A percentile compares a stretch with the other conserved stretches of the same genome.
Evolutionary conservation across 2,329 filamentous ascomycete genomes (phyloP).

Genomic region (Arthrobotrys megalospora): DNA sequence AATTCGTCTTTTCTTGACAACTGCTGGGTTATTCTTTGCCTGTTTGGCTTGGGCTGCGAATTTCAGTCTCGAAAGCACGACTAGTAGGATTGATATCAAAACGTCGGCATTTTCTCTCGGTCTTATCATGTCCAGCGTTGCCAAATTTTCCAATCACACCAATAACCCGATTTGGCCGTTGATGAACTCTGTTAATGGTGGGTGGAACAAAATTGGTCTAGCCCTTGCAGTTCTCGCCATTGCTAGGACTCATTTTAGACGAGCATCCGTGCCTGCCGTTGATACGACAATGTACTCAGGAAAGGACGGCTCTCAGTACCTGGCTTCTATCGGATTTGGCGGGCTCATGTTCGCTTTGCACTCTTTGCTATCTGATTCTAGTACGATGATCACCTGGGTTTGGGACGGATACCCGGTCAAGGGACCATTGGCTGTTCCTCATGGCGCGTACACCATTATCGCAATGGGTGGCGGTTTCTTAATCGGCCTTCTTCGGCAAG

Average conservation of each 20-base stretch:
- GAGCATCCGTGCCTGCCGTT: conserved; percentile 70
- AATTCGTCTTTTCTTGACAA: conserved; percentile 83
- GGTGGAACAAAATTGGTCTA: conserved; percentile 89
- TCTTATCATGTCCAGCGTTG: conserved; percentile 84
- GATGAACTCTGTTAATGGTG: conserved; percentile 89
- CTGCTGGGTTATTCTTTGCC: conserved; percentile 83
- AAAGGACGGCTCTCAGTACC: conserved; percentile 77
- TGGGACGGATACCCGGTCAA: conserved; percentile 96
- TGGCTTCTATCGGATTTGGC: conserved; percentile 83
- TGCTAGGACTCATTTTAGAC: conserved; percentile 80
- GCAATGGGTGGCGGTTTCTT: conserved; percentile 88
- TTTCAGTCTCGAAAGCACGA: conserved; percentile 82
- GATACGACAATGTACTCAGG: conserved; percentile 72
- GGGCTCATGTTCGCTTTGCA: conserved; percentile 91
- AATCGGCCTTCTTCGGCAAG: conserved; percentile 81
- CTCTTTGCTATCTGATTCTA: conserved; percentile 93
- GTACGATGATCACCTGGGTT: conserved; percentile 98
- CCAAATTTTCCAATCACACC: conserved; percentile 93
- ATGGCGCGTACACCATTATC: conserved; percentile 87
- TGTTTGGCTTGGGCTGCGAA: conserved; percentile 88
- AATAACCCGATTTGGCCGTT: conserved; percentile 98
- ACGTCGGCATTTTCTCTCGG: conserved; percentile 86
- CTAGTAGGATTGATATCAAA: conserved; percentile 82
- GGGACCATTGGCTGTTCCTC: conserved; percentile 88
- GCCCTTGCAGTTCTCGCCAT: conserved; percentile 81